Base-by-base conservation (phyloP, 140 eudicot genomes). In the Artemisia princeps region DNA sequence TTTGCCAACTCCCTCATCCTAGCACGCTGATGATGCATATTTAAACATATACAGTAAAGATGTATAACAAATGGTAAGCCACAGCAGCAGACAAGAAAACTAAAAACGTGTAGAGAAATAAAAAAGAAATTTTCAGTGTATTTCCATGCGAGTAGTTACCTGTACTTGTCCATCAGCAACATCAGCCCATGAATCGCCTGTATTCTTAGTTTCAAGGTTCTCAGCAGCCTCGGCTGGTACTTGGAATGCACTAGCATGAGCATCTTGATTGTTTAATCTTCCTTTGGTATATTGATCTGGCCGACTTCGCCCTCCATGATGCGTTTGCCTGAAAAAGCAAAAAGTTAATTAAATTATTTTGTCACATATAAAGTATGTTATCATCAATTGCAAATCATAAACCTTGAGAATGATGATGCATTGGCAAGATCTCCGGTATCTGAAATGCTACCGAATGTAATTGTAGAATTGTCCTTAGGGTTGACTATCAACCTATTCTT, bases 1-100 rank as follows among this genome's bases (percentile, higher is more conserved):
- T 81, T 94, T 11, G 96, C 95, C 65, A 94, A 12, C 82, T 94
- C 99, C 74, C 80, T 88, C 90, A 75, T 82, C 76, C 80, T 84
- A 70, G 80, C 95, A 67, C 90, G 96, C 99, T 94, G 81, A 72
- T 79, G 62, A 65, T 28, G 48, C 57, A 74, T 62, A 68, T 55
- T 55, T 28, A 37, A 10, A 55, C 30, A 52, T 23, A 70, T 40
- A 64, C 26, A 66, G 60, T 62, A 13, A 57, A 9, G 55, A 57
- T n/a, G 45, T 33, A 24, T 6, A 15, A 40, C 48, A 13, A 30
- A 48, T n/a, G 40, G 59, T 65, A 67, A 53, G 70, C 10, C 46
- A 42, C 30, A 11, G 2, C 51, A 70, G 10, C 37, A 26, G 23
- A 57, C 44, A 6, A 33, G 15, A n/a, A 24, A 19, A 10, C 37